A percentile compares a stretch with the other conserved stretches of the same genome.
These are phyloP conservation scores for Lasiosphaeria hispida DNA, from an alignment of 495 filamentous ascomycete species.

Conservation along the genomic window DNA sequence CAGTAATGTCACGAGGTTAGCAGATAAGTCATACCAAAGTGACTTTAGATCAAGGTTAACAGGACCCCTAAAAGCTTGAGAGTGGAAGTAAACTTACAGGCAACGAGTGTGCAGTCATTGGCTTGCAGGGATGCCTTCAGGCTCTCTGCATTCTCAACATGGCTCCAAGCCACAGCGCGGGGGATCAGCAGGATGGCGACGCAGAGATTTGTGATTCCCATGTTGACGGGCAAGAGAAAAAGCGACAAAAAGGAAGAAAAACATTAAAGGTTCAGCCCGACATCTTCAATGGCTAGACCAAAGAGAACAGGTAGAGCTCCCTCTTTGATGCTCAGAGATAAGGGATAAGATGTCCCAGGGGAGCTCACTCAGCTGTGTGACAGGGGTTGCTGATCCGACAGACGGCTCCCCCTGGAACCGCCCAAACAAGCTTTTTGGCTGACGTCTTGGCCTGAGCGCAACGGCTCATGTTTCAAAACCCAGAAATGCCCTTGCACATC, in stretches of 20 bases:
- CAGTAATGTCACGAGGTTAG: not conserved
- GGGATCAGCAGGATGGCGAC: conserved; percentile 16
- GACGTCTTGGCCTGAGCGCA: conserved; percentile 1
- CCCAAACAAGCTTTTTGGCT: too few species aligned
- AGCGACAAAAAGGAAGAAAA: not conserved
- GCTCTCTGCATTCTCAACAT: conserved; percentile 30
- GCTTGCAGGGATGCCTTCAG: conserved; percentile 25
- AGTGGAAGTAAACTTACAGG: conserved; percentile 37
- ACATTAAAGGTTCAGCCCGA: not conserved
- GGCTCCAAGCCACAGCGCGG: conserved; percentile 34
- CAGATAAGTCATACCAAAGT: not conserved
- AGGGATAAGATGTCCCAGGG: not conserved
- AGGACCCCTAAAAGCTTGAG: not conserved
- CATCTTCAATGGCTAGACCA: not conserved
- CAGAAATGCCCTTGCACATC: conserved; percentile 2
- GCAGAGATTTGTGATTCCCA: conserved; percentile 20
- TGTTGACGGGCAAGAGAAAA: conserved; percentile 5
- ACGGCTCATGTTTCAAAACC: conserved; percentile 4
- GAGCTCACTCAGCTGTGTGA: not conserved
- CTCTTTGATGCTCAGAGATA: not conserved
- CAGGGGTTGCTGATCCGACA: conserved; percentile 11
- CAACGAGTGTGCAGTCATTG: conserved; percentile 39
- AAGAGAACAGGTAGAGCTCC: too few species aligned
- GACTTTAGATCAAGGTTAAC: not conserved
- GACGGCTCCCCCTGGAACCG: too few species aligned